These are phyloP conservation scores for Candida ipomoeae DNA, from an alignment of 805 yeast genomes.

Conservation along the genomic window DNA sequence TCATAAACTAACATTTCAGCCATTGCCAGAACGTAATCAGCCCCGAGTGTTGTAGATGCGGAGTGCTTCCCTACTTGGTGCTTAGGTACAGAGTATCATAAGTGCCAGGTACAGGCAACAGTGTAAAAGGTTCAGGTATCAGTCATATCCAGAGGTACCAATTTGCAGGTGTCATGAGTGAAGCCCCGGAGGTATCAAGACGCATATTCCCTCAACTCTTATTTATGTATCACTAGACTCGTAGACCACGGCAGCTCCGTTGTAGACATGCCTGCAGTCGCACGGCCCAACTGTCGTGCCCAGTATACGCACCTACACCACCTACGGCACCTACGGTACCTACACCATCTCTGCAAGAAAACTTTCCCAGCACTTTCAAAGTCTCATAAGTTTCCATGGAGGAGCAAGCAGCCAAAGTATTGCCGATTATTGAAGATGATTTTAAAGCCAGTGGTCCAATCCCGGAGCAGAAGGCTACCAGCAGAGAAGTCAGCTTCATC, in stretches of 20 bases:
- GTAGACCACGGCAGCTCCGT: background rate
- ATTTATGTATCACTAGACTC: background rate
- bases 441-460: background rate
- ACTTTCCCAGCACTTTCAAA: background rate
- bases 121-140: background rate
- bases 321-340: background rate
- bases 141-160: too few relatives aligned
- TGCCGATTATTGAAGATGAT: background rate
- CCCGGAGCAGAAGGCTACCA: background rate
- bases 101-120: background rate
- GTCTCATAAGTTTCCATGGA: background rate
- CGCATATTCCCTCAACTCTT: too few relatives aligned
- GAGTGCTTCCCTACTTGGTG: background rate
- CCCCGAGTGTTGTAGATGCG: background rate
- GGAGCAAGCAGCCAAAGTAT: background rate
- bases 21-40: background rate
- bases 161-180: too few relatives aligned
- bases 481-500: conserved; percentile 38
- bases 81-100: too few relatives aligned
- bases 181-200: too few relatives aligned
- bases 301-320: background rate
- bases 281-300: background rate
- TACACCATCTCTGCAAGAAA: background rate
- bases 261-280: background rate
- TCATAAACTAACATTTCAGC: conserved; percentile 7